Evolutionary conservation across 169 alveolate genomes (phyloP).

Genomic region (Plasmodium fragile): DNA sequence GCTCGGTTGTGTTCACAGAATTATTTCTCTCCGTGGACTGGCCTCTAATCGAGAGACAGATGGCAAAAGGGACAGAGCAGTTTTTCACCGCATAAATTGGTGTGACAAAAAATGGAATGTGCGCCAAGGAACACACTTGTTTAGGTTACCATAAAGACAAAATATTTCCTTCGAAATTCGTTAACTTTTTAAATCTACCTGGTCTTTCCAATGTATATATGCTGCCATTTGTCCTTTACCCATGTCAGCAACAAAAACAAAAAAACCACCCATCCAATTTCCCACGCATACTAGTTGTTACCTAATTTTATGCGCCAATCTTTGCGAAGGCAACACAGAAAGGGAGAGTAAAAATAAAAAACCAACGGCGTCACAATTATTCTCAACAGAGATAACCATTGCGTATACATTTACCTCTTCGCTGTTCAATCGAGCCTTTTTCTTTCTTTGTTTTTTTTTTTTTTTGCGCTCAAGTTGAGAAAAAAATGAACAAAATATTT

Average conservation of each 20-base stretch:
- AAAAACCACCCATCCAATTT: background rate
- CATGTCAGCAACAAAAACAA: background rate
- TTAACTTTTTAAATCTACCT: background rate
- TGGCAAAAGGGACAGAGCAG: background rate
- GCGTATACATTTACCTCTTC: background rate
- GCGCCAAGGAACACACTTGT: background rate
- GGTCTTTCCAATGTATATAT: background rate
- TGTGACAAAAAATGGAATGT: background rate
- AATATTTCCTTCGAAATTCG: background rate
- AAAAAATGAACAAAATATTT: too few relatives aligned
- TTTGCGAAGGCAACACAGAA: background rate
- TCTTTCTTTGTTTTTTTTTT: too few relatives aligned
- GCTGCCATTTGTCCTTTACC: background rate
- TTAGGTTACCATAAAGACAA: background rate
- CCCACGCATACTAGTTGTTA: background rate
- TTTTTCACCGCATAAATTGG: background rate
- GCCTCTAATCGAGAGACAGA: background rate
- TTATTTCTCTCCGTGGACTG: background rate
- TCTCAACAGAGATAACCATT: background rate
- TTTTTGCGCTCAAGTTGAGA: background rate
- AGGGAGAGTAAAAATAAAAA: background rate
- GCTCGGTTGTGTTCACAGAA: background rate
- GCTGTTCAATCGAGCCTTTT: background rate
- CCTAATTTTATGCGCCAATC: background rate
- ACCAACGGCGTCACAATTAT: background rate